Evolutionary conservation across 805 yeast species (phyloP).

Genomic region (Wickerhamiella siamensis): DNA sequence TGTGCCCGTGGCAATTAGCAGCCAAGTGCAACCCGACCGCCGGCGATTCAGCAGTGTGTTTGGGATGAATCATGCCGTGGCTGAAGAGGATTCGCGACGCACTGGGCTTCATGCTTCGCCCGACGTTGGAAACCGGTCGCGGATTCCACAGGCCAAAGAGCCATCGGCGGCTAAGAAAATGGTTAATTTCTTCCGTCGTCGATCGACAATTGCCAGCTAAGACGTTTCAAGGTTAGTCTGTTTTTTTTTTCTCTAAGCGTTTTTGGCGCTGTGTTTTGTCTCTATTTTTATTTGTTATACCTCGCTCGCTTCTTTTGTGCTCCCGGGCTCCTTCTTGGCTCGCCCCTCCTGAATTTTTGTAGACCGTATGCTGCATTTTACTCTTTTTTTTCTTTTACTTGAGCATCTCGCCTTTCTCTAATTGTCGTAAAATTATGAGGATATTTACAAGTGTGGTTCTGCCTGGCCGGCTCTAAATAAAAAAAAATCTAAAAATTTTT

Average conservation of each 20-base stretch:
- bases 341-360: no score
- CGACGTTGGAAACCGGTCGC: not conserved
- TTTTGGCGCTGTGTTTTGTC: not conserved
- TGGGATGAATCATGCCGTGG: not conserved
- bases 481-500: no score
- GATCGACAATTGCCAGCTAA: slow-evolving; percentile 21
- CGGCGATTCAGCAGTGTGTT: slow-evolving; percentile 16
- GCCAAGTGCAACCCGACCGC: slow-evolving; percentile 4
- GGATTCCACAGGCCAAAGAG: slow-evolving; percentile 1
- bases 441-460: no score
- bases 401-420: no score
- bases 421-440: no score
- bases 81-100: not conserved
- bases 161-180: slow-evolving; percentile 22
- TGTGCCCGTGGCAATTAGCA: slow-evolving; percentile 6
- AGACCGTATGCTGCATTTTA: no score
- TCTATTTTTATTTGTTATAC: no score
- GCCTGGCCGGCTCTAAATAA: no score
- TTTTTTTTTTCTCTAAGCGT: slow-evolving; percentile 2
- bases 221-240: slow-evolving; percentile 1
- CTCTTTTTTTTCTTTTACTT: no score
- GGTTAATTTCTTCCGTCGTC: slow-evolving; percentile 26
- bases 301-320: no score
- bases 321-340: no score
- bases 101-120: not conserved